Percentiles rank a stretch among this genome's conserved stretches.
Conservation (phyloP, 306 rosid species). For the Astragalus membranaceus region DNA sequence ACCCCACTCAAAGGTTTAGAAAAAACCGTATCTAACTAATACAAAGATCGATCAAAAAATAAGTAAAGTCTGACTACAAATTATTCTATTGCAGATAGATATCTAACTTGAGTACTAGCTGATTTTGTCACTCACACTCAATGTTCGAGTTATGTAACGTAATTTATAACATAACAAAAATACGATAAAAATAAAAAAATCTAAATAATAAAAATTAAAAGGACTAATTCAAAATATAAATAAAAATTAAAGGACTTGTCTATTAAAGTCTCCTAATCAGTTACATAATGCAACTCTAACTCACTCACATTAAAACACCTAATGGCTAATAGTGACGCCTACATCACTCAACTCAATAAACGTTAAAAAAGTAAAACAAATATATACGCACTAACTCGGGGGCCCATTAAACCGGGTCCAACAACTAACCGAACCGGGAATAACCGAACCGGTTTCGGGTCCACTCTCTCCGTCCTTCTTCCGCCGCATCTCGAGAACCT, state of each 20-base stretch:
- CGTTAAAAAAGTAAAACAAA: not conserved
- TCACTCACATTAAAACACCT: constrained; percentile 31
- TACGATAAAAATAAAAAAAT: no score
- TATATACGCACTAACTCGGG: constrained; percentile 38
- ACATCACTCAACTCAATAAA: constrained; percentile 36
- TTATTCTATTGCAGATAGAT: no score
- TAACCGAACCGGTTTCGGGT: constrained; percentile 14
- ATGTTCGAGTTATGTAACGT: no score
- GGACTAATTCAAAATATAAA: not conserved
- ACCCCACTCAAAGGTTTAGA: no score
- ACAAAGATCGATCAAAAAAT: no score
- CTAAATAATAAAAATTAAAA: no score
- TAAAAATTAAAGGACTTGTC: not conserved
- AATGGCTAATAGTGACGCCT: constrained; percentile 30
- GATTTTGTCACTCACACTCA: no score
- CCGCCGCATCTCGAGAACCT: constrained; percentile 89
- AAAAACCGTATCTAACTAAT: no score
- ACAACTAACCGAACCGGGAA: not conserved
- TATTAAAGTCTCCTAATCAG: constrained; percentile 24
- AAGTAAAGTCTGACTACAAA: no score
- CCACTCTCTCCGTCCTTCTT: constrained; percentile 40
- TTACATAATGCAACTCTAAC: constrained; percentile 11
- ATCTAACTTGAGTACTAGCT: no score
- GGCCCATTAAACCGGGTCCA: constrained; percentile 39
- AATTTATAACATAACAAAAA: no score